Evolutionary conservation across 2,329 filamentous ascomycete genomes (phyloP).

Genomic region (Colletotrichum sp.): DNA sequence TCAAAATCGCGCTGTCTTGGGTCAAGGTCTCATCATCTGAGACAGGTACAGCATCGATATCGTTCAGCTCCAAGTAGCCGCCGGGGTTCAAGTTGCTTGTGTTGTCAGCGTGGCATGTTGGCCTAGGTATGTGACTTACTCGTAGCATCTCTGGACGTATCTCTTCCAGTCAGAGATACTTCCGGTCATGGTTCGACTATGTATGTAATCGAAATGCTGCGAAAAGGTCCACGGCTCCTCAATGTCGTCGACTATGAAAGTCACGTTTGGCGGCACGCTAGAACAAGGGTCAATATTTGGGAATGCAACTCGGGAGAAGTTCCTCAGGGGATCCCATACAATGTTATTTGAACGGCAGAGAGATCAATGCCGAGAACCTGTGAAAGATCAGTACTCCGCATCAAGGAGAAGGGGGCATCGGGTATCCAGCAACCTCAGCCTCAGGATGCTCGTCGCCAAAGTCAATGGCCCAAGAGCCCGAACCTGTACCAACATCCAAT

Average conservation of each 20-base stretch:
- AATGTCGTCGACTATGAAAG: neutral
- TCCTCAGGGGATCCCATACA: neutral
- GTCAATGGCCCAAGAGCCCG: neutral
- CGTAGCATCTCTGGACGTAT: neutral
- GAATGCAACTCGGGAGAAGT: too few relatives aligned
- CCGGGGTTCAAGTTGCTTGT: neutral
- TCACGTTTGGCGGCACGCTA: neutral
- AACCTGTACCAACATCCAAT: neutral
- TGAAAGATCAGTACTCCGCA: neutral
- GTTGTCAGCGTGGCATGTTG: neutral
- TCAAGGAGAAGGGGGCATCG: neutral
- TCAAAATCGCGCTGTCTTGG: neutral
- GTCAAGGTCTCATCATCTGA: neutral
- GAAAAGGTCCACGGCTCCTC: neutral
- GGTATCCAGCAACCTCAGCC: neutral
- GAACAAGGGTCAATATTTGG: neutral
- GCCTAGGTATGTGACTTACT: neutral
- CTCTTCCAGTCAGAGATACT: neutral
- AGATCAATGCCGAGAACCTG: neutral
- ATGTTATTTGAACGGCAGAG: neutral
- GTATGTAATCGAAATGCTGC: neutral
- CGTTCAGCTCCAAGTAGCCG: neutral
- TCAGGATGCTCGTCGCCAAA: neutral
- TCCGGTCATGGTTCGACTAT: neutral
- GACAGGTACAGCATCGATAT: neutral